Conservation (phyloP, 2,329 filamentous ascomycete genomes). For the Xylaria sp. region DNA sequence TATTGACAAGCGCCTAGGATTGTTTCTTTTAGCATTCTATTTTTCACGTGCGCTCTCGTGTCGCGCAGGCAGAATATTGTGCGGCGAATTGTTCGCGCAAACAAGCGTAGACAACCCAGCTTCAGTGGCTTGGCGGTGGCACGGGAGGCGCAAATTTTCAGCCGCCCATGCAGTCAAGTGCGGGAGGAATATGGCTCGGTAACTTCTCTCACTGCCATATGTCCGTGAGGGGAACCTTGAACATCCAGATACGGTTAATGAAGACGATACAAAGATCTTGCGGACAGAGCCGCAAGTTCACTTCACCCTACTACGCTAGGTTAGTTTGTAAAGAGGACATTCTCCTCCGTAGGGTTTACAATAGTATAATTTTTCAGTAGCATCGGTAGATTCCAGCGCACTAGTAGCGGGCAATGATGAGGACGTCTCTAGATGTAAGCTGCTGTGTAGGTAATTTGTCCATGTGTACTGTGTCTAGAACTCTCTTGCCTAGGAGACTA, state of each 20-base stretch:
- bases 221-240: constrained; percentile 1
- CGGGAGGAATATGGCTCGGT: constrained; percentile 8
- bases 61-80: not conserved
- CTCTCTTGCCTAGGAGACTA: not conserved
- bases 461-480: constrained; percentile 3
- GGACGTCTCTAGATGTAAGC: not conserved
- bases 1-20: not conserved
- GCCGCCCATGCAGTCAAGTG: constrained; percentile 20
- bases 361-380: not conserved
- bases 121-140: constrained; percentile 2
- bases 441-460: not conserved
- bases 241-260: not conserved
- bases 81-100: not conserved
- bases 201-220: constrained; percentile 5
- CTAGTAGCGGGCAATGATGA: constrained; percentile 1
- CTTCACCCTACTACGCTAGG: not conserved
- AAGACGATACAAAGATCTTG: not conserved
- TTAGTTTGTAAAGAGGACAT: not conserved
- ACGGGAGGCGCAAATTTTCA: constrained; percentile 35
- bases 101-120: not conserved
- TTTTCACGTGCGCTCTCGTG: constrained; percentile 12
- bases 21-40: not conserved
- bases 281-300: constrained; percentile 30
- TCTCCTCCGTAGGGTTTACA: not conserved
- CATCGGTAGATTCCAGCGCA: not conserved